Base-by-base conservation (phyloP, 1,139 yeast species). In the Protomyces inundatus region DNA sequence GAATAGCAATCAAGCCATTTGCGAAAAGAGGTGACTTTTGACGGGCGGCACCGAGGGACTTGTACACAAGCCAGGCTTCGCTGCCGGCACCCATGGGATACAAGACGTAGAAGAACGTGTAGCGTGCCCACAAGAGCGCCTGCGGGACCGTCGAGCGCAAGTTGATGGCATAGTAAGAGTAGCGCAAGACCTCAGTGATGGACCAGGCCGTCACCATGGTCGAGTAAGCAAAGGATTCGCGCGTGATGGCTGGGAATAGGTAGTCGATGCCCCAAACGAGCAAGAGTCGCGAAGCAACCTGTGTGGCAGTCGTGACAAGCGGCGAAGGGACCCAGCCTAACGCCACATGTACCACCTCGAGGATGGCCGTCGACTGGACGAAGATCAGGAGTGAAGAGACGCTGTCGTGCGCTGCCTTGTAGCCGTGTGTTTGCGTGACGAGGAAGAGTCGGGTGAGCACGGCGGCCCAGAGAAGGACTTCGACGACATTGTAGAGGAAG, bases 51-150 rank as follows among this genome's bases (percentile, higher is more conserved):
- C 48, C 58, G 48, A 90, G 79, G 0, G 95, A 85, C 66, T 84
- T 77, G 74, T 84, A 85, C 67, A 90, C 81, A 77, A 90, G 83
- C 61, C 80, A 72, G 68, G 89, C 80, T 74, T 93, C 99, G 67
- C 95, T 85, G 3, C 88, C 83, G 16, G 93, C 97, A 4, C 98
- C 98, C 42, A 88, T 76, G 33, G 98, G 98, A 72, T 93, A 93
- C 70, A 93, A 80, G 1, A 90, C 83, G 70, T 83, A 82, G 75
- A 93, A 93, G 36, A 91, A 79, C 37, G 65, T 68, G 59, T 69
- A 68, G 30, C 99, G 82, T 70, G 90, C 77, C 82, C 87, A 83
- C 35, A 85, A 82, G 69, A 93, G 79, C 73, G 81, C 73, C 57
- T 75, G 73, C 7, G 95, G 90, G 16, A 90, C 88, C 1, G 82